Base-by-base conservation (phyloP, 495 filamentous ascomycete species). In the Penicillium arizonense region DNA sequence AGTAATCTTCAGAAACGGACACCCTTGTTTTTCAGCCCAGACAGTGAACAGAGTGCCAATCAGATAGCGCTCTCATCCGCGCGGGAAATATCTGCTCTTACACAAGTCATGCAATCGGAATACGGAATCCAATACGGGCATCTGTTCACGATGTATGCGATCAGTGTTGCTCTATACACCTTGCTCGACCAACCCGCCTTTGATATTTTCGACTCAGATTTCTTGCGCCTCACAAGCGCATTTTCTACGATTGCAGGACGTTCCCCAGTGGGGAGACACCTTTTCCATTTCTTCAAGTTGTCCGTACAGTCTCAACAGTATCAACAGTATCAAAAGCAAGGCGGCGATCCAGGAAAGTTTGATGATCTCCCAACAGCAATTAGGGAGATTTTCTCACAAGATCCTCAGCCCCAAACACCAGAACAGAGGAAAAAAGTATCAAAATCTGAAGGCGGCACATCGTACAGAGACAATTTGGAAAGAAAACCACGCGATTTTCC, bases 141-240 rank as follows among this genome's bases (percentile, higher is more conserved):
- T 50, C 61, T 63, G 45, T 71, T 65, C 41, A 53, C 61, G 23
- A 61, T 68, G 55, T 71, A 67, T 36, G 63, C 65, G n/a, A 52
- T 69, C 13, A 64, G 63, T 16, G 59, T 71, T 2, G 64, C 65
- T 5, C 50, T 71, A 4, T 71, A 69, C 40, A 50, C 55, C 7
- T 43, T 71, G 13, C 50, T 71, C 13, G 58, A 64, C 7, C 59
- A 64, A n/a, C 40, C 51, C 1, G 33, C 24, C 5, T 65, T 69
- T 26, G 60, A 69, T 21, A 58, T 68, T 13, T 41, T 63, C 1
- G 68, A 69, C 35, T 54, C 48, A 2, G 68, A 71, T 41, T 71
- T 68, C 37, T 37, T 67, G 4, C 36, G 42, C 1, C 43, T 71
- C 3, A 66, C 65, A 7, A 54, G 52, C 32, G 57, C 63, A 8